Evolutionary conservation across 768 basidiomycete genomes (phyloP).

Genomic region (Strobilomyces confusus): DNA sequence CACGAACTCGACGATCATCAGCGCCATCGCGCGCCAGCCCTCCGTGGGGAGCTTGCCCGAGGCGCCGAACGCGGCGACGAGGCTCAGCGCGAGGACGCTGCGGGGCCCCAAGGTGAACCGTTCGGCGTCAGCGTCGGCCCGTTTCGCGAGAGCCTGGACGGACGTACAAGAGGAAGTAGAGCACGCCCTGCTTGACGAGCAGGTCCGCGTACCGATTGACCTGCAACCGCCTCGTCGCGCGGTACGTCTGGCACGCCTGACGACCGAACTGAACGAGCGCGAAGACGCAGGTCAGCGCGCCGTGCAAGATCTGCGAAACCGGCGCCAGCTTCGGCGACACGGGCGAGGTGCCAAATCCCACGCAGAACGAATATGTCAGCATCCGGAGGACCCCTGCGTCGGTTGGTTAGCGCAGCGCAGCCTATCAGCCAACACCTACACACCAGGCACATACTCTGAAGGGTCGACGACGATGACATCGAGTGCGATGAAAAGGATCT

Average conservation of each 20-base stretch:
- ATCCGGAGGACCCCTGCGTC: not conserved
- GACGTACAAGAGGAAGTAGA: not conserved
- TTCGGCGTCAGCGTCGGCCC: too few relatives aligned
- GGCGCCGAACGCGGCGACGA: not conserved
- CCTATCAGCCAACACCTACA: not conserved
- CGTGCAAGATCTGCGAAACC: too few relatives aligned
- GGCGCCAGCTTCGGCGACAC: not conserved
- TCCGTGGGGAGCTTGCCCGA: not conserved
- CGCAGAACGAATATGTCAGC: not conserved
- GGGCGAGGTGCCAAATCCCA: not conserved
- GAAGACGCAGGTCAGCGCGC: not conserved
- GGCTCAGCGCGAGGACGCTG: not conserved
- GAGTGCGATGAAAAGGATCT: not conserved
- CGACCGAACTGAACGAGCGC: not conserved
- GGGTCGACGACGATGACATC: not conserved
- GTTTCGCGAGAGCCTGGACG: too few relatives aligned
- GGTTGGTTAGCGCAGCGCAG: not conserved
- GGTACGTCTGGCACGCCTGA: not conserved
- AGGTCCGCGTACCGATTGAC: not conserved
- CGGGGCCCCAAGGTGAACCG: too few relatives aligned
- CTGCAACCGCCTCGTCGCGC: not conserved
- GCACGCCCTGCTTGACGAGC: not conserved
- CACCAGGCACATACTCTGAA: not conserved
- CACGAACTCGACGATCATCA: not conserved
- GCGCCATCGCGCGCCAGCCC: not conserved